A percentile compares a stretch with the other conserved stretches of the same genome.
These are phyloP conservation scores for Orbilia blumenaviensis DNA, from an alignment of 2,329 filamentous ascomycete species.

Conservation along the genomic window DNA sequence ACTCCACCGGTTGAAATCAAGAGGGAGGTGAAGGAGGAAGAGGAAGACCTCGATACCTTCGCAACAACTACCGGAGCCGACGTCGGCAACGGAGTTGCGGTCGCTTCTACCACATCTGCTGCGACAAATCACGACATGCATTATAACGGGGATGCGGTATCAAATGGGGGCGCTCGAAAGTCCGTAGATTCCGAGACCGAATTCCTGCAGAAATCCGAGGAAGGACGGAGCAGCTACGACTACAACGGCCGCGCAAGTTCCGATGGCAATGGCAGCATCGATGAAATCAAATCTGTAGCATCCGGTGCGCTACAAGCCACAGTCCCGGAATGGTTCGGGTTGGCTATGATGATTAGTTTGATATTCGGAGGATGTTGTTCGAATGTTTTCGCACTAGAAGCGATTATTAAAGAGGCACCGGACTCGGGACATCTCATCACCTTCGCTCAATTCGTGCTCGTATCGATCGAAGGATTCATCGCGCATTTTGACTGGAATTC, in stretches of 20 bases:
- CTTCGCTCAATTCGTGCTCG: slow-evolving; percentile 87
- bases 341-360: slow-evolving; percentile 76
- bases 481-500: slow-evolving; percentile 75
- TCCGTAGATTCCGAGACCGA: slow-evolving; percentile 42
- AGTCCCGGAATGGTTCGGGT: slow-evolving; percentile 70
- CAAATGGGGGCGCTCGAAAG: slow-evolving; percentile 25
- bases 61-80: slow-evolving; percentile 38
- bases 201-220: slow-evolving; percentile 50
- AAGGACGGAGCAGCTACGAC: slow-evolving; percentile 33
- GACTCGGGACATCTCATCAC: slow-evolving; percentile 85
- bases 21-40: not conserved
- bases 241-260: slow-evolving; percentile 30
- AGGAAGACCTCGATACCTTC: slow-evolving; percentile 1
- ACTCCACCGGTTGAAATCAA: slow-evolving; percentile 5
- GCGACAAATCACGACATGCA: slow-evolving; percentile 24
- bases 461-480: slow-evolving; percentile 78
- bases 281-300: slow-evolving; percentile 25
- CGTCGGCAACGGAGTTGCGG: not conserved
- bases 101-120: not conserved
- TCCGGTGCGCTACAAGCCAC: slow-evolving; percentile 53
- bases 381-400: slow-evolving; percentile 96
- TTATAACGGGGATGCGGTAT: slow-evolving; percentile 29
- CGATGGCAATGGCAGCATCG: slow-evolving; percentile 36
- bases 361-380: slow-evolving; percentile 97
- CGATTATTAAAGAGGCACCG: slow-evolving; percentile 88